A percentile compares a stretch with the other conserved stretches of the same genome.
Conservation (phyloP, 1,139 yeast species). For the Hyphopichia fennica region DNA sequence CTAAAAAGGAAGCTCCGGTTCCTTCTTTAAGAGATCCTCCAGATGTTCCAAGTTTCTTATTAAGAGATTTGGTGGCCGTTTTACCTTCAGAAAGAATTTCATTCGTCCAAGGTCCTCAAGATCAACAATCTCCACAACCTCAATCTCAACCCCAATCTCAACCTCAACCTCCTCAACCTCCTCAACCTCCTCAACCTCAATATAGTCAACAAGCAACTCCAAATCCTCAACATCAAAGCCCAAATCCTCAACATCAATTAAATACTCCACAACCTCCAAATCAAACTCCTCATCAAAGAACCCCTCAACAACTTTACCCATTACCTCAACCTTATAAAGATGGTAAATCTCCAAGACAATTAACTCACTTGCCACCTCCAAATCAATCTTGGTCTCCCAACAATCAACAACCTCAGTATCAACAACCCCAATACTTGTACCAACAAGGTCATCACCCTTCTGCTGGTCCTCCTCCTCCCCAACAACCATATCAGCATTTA, state of each 20-base stretch:
- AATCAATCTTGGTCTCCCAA: slow-evolving; percentile 26
- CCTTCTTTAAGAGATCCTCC: slow-evolving; percentile 51
- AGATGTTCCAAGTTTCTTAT: slow-evolving; percentile 45
- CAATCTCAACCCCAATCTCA: slow-evolving; percentile 13
- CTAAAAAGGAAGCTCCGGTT: slow-evolving; percentile 42
- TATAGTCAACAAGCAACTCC: slow-evolving; percentile 2
- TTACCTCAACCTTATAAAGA: slow-evolving; percentile 18
- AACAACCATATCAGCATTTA: slow-evolving; percentile 10
- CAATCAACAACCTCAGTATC: slow-evolving; percentile 23
- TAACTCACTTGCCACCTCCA: slow-evolving; percentile 24
- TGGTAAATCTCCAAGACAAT: slow-evolving; percentile 21
- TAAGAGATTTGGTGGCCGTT: slow-evolving; percentile 49
- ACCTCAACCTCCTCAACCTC: slow-evolving; percentile 9
- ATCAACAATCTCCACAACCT: slow-evolving; percentile 11
- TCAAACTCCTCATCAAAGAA: slow-evolving; percentile 10
- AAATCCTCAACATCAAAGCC: neutral
- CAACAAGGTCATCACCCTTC: slow-evolving; percentile 15
- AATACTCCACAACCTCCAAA: slow-evolving; percentile 8
- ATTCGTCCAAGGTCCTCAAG: slow-evolving; percentile 26
- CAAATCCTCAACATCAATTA: neutral
- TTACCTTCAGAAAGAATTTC: slow-evolving; percentile 44
- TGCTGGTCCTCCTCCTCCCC: slow-evolving; percentile 11
- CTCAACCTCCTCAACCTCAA: slow-evolving; percentile 9
- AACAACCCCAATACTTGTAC: slow-evolving; percentile 24
- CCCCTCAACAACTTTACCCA: slow-evolving; percentile 14